These are phyloP conservation scores for Boletus fagicola DNA, from an alignment of 768 basidiomycete species.

Conservation along the genomic window DNA sequence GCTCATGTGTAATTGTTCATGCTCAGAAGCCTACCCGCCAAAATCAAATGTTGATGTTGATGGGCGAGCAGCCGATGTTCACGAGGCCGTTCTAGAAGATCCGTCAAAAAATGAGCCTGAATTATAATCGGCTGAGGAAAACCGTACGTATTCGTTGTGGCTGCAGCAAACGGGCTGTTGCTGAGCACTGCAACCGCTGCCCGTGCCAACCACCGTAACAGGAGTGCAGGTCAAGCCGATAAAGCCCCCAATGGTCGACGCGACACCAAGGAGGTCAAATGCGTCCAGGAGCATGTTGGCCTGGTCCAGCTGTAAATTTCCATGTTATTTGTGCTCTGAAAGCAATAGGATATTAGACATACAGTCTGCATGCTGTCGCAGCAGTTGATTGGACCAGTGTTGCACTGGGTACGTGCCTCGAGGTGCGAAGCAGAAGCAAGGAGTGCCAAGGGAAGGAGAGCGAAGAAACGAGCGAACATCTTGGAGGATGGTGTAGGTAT, in stretches of 20 bases:
- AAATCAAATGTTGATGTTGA: background rate
- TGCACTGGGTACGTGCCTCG: conserved; percentile 12
- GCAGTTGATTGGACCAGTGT: conserved; percentile 10
- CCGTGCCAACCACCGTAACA: conserved; percentile 2
- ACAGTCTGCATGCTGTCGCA: conserved; percentile 11
- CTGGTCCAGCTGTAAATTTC: background rate
- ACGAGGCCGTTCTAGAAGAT: conserved; percentile 1
- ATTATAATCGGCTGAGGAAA: too few relatives aligned
- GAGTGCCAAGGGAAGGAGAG: conserved; percentile 14
- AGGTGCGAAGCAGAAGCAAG: conserved; percentile 13
- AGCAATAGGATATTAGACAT: background rate
- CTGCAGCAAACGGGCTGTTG: conserved; percentile 14
- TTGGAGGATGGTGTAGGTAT: background rate
- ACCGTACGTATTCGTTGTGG: conserved; percentile 6
- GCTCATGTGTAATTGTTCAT: background rate
- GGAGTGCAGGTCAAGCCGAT: conserved; percentile 13
- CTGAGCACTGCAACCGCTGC: background rate
- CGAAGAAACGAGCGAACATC: conserved; percentile 19
- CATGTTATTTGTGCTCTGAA: background rate
- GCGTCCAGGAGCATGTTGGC: background rate
- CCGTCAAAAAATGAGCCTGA: background rate
- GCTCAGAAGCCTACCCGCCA: background rate
- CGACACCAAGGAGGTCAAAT: background rate
- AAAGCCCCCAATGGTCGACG: background rate
- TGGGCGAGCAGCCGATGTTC: conserved; percentile 6